Conservation (phyloP, 495 filamentous ascomycete genomes). For the Zalerion maritima region DNA sequence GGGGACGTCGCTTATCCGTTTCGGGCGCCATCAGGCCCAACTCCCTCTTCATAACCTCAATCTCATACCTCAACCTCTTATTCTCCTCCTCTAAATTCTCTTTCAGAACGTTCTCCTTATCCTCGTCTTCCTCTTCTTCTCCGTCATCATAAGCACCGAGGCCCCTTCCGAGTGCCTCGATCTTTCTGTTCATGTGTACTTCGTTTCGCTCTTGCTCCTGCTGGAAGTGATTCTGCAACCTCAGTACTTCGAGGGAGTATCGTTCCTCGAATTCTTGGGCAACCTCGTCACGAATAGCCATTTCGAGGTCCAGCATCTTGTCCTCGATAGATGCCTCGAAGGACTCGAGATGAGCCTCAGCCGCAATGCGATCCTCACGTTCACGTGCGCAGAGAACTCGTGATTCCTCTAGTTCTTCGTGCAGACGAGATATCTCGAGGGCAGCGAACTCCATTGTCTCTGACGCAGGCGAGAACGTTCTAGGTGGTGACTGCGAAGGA, state of each 20-base stretch:
- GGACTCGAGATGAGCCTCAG: conserved; percentile 41
- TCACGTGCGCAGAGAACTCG: conserved; percentile 44
- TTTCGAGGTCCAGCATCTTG: conserved; percentile 56
- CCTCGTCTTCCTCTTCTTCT: conserved; percentile 22
- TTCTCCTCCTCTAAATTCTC: conserved; percentile 49
- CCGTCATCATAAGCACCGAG: conserved; percentile 30
- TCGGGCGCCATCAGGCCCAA: conserved; percentile 23
- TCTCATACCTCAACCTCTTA: conserved; percentile 38
- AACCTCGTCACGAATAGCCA: conserved; percentile 80
- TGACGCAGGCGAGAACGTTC: conserved; percentile 28
- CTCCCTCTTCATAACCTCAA: conserved; percentile 35
- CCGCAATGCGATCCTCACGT: conserved; percentile 38
- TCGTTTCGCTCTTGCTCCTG: conserved; percentile 60
- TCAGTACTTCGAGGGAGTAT: conserved; percentile 54
- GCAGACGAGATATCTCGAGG: conserved; percentile 58
- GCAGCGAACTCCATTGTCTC: conserved; percentile 66
- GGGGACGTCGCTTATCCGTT: conserved; percentile 29
- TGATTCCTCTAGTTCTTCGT: conserved; percentile 59
- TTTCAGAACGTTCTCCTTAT: conserved; percentile 35
- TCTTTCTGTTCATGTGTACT: conserved; percentile 77
- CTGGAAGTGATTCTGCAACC: conserved; percentile 63
- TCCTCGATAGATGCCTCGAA: conserved; percentile 41
- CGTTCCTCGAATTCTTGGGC: conserved; percentile 70
- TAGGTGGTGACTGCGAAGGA: conserved; percentile 14
- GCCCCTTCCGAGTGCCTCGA: conserved; percentile 66